phyloP scores from a whole-genome alignment of 495 filamentous ascomycete genomes.

The Poronia punctata region DNA sequence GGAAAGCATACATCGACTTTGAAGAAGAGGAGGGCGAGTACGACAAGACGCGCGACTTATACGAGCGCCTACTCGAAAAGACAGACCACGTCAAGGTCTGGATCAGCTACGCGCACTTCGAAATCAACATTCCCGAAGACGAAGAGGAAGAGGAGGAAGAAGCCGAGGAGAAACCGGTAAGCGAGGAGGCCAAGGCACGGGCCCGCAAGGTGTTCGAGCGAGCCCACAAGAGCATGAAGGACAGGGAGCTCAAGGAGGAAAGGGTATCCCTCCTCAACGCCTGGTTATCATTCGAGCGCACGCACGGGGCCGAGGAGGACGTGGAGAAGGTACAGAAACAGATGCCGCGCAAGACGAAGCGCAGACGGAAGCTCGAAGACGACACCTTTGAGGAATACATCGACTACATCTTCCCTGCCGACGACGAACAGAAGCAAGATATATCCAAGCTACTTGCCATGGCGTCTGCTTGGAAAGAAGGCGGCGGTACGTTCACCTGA shows the following conservation, averaged over 20 bases:
- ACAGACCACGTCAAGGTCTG: slow-evolving; percentile 98
- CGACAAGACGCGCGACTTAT: slow-evolving; percentile 70
- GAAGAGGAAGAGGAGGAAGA: slow-evolving; percentile 46
- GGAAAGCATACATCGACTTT: slow-evolving; percentile 98
- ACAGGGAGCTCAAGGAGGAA: slow-evolving; percentile 90
- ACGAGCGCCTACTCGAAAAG: slow-evolving; percentile 86
- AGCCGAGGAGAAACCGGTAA: slow-evolving; percentile 60
- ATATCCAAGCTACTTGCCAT: slow-evolving; percentile 75
- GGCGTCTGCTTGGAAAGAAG: slow-evolving; percentile 86
- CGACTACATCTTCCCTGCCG: slow-evolving; percentile 95
- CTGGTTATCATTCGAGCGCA: slow-evolving; percentile 86
- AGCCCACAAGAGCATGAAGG: slow-evolving; percentile 83
- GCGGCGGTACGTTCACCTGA: slow-evolving; percentile 22
- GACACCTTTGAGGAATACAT: slow-evolving; percentile 95
- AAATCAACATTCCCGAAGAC: slow-evolving; percentile 75
- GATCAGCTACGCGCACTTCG: slow-evolving; percentile 95
- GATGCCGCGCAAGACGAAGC: slow-evolving; percentile 92
- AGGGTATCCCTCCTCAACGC: slow-evolving; percentile 81
- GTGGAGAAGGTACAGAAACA: slow-evolving; percentile 80
- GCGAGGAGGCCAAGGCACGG: slow-evolving; percentile 72
- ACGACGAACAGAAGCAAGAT: slow-evolving; percentile 81
- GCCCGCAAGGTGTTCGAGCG: slow-evolving; percentile 81
- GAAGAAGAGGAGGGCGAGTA: slow-evolving; percentile 91
- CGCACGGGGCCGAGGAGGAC: slow-evolving; percentile 70
- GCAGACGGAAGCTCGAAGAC: slow-evolving; percentile 87